Evolutionary conservation across 306 rosid species (phyloP), one percentile per base, ranked within the genome.

Genomic region (Prunus mume): DNA sequence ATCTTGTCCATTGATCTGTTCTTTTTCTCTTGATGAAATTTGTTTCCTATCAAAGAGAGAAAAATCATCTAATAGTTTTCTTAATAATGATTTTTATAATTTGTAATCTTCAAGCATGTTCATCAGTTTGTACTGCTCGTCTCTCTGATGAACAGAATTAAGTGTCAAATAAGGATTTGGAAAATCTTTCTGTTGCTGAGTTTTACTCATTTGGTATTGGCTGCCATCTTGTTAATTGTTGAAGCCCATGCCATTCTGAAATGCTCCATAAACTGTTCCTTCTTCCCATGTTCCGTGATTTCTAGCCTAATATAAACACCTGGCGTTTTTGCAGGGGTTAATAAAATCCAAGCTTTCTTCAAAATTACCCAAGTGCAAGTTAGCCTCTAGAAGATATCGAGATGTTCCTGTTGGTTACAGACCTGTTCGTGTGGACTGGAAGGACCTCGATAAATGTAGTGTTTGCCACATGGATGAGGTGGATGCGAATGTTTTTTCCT

Each of bases 391-490:
- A 85, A 82, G 87, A 69, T 68, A 81, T 88, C 74, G 81, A 72
- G 84, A 88, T 55, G 81, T 76, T 71, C 93, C 95, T 79, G 71
- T 81, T 84, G 97, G 99, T 76, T 95, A 92, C 84, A 90, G 99
- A 71, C 97, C 91, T 71, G 97, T 95, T 83, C 98, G 96, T 80
- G 96, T 95, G 74, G 96, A 95, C 74, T 95, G 99, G 99, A 91
- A 92, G 82, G 99, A 95, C 85, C 99, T 95, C 41, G 98, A 95
- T 76, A 95, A 95, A 86, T 95, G 99, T 84, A 95, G 89, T 78
- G 99, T 95, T 68, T 95, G 99, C 78, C 97, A 95, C 86, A 95
- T 92, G 99, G 99, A 95, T 80, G 99, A 95, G 99, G 99, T 95
- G 76, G 50, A 74, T 14, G 41, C 47, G n/a, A 68, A 66, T 69